Evolutionary conservation across 805 yeast genomes (phyloP).

Genomic region (Tetrapisispora iriomotensis): DNA sequence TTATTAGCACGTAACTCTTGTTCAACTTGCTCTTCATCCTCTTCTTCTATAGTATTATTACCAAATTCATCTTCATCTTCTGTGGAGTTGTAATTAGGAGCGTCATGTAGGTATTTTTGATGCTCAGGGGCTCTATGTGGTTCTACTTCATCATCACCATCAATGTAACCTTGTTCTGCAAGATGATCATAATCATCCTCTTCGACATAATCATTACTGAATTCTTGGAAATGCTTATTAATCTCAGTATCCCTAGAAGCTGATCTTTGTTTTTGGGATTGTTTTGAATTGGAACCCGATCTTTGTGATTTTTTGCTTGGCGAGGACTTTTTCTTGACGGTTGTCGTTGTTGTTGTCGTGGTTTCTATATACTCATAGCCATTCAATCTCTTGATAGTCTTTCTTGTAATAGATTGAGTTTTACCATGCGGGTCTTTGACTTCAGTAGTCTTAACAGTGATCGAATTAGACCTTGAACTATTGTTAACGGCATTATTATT

Average conservation of each 20-base stretch:
- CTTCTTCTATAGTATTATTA: slow-evolving; percentile 2
- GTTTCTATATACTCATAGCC: slow-evolving; percentile 41
- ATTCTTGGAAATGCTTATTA: slow-evolving; percentile 25
- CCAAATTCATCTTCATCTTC: background rate
- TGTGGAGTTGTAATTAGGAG: background rate
- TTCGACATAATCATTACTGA: slow-evolving; percentile 19
- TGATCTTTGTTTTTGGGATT: background rate
- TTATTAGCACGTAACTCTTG: background rate
- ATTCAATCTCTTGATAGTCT: slow-evolving; percentile 41
- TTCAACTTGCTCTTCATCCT: background rate
- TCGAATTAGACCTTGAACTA: slow-evolving; percentile 23
- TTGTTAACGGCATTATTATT: background rate
- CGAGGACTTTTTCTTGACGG: slow-evolving; percentile 11
- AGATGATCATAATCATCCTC: slow-evolving; percentile 7
- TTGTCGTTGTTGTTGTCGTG: slow-evolving; percentile 32
- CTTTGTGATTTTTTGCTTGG: no score
- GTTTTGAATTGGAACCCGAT: no score
- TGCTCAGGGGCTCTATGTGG: background rate
- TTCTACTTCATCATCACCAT: slow-evolving; percentile 2
- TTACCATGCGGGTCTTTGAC: slow-evolving; percentile 43
- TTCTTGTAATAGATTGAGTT: slow-evolving; percentile 45
- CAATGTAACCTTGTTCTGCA: slow-evolving; percentile 2
- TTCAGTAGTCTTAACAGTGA: slow-evolving; percentile 41
- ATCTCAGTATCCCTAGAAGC: slow-evolving; percentile 13
- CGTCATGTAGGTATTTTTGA: no score